Evolutionary conservation across 768 basidiomycete species (phyloP), one percentile per base, ranked within the genome.

Genomic region (Dacryopinax spathularia): DNA sequence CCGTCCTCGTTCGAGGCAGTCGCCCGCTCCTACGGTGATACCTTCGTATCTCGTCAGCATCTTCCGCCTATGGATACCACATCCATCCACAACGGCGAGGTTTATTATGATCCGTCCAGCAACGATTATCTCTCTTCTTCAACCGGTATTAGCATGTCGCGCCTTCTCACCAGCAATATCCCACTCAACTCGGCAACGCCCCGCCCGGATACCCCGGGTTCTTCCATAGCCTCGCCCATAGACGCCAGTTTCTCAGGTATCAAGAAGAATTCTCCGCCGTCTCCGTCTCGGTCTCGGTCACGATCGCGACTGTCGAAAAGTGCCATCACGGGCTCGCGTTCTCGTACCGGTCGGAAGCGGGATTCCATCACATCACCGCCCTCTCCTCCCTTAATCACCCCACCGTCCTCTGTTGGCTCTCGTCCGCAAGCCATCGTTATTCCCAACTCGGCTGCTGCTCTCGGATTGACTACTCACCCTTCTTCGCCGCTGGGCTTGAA

Each of bases 361-460:
- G 62, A 61, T 35, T 82, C 81, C 66, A 77, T 88, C 48, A 81
- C 80, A 65, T 80, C 48, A 18, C 48, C 82, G 13, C 67, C 62
- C 22, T 31, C 34, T 56, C 60, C 37, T n/a, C 59, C 63, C 59
- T 82, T 78, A 44, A 80, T 72, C 64, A 85, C 79, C 60, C 84
- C 81, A 37, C 77, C 76, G 59, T 72, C 72, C 56, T 70, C 72
- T 61, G 70, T 68, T 63, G 43, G 72, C 2, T 72, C 73, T 13
- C 76, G 81, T 22, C 84, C 85, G 0, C 84, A 85, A 67, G 85
- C 85, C 10, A 88, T 89, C 70, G 76, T 87, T 60, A 89, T 89
- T 68, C 88, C 85, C 6, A 74, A 78, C 20, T 72, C 76, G 67
- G 69, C 76, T 78, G 39, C 78, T 75, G 33, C 82, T 77, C 0